phyloP scores from a whole-genome alignment of 257 asterid species.

The Perilla frutescens region DNA sequence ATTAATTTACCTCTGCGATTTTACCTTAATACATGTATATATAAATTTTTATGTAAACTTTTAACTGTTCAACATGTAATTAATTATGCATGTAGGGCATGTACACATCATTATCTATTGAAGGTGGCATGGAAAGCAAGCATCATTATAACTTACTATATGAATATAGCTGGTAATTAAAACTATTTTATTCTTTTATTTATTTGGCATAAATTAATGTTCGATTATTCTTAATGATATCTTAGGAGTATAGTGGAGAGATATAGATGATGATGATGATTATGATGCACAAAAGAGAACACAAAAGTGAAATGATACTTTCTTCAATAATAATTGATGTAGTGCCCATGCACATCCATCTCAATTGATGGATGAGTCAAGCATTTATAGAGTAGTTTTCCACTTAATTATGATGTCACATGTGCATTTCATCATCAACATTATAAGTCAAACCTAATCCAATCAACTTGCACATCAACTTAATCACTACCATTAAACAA shows the following conservation, averaged over 20 bases:
- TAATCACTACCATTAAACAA: constrained; percentile 17
- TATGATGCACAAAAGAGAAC: constrained; percentile 46
- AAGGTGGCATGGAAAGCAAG: constrained; percentile 45
- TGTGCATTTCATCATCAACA: constrained; percentile 42
- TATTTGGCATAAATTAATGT: constrained; percentile 1
- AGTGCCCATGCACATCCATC: constrained; percentile 39
- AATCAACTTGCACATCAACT: constrained; percentile 23
- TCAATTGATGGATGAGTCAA: constrained; percentile 36
- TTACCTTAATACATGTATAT: too few species aligned
- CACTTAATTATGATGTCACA: constrained; percentile 55
- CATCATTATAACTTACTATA: constrained; percentile 36
- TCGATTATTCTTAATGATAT: constrained; percentile 25
- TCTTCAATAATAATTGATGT: constrained; percentile 40
- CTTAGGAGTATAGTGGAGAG: constrained; percentile 35
- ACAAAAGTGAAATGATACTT: constrained; percentile 45
- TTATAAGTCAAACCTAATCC: constrained; percentile 53
- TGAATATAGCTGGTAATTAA: constrained; percentile 20
- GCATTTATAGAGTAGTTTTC: constrained; percentile 36
- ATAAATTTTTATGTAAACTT: background rate
- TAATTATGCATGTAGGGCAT: constrained; percentile 45
- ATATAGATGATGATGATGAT: constrained; percentile 41
- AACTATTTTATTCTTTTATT: too few species aligned
- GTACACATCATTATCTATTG: constrained; percentile 32
- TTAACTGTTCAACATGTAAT: constrained; percentile 30
- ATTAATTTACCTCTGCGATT: too few species aligned